Evolutionary conservation across 225 moss, liverwort and hornwort species (phyloP), one percentile per base, ranked within the genome.

Genomic region (Takakia lepidozioides): DNA sequence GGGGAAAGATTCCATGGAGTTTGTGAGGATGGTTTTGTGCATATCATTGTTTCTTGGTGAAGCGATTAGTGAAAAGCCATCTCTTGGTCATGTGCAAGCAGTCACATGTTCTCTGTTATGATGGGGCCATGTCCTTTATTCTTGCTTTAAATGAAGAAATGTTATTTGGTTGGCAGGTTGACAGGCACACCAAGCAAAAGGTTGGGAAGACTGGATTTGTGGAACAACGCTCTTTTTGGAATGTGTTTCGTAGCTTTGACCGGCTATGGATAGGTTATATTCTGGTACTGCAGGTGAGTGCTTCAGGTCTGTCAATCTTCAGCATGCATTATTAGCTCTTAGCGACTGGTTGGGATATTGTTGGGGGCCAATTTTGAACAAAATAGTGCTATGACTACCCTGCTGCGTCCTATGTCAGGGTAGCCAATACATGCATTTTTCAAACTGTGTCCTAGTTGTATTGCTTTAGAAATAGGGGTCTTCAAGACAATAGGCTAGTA

Each of bases 131-230:
- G n/a, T n/a, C n/a, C n/a, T n/a, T n/a, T n/a, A n/a, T n/a, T n/a
- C n/a, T n/a, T n/a, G n/a, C n/a, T n/a, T n/a, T n/a, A n/a, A n/a
- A n/a, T n/a, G n/a, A n/a, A n/a, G n/a, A n/a, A n/a, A n/a, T n/a
- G n/a, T n/a, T 25, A n/a, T 19, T 29, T 56, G 26, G 46, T 24
- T 38, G 7, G 38, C 55, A 71, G 68, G 70, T n/a, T 51, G 8
- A 15, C 3, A 66, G 56, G 37, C 56, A 60, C 45, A 54, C 85
- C 17, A 99, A 77, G 57, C 75, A 83, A 42, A 98, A 87, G 72
- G 98, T 99, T 51, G 98, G 98, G 8, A 99, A 99, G 76, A 99
- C 98, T 27, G 98, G 98, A 68, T 99, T 99, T 71, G 98, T 99
- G 55, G 98, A 99, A 44, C 87, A 88, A 66, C 72, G 98, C 43